Evolutionary conservation across 129 eudicot species (phyloP), one percentile per base, ranked within the genome.

Genomic region (Tagetes erecta): DNA sequence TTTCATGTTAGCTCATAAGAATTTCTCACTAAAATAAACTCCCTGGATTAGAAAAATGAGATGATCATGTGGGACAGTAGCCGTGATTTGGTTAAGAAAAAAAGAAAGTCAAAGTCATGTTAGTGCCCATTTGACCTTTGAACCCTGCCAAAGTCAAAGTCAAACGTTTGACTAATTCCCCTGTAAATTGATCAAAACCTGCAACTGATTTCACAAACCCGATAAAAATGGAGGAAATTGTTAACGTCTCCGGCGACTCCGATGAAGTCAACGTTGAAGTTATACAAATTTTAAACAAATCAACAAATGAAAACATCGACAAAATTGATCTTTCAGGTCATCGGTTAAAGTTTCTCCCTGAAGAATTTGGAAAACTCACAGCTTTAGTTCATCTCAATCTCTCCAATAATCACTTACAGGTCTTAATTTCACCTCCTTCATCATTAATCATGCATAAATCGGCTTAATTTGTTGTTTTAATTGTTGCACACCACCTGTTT

Each of bases 341-440:
- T 3, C 76, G 50, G 31, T 69, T 85, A 38, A 79, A 58, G 67
- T 76, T 79, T 76, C 60, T 82, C 13, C 89, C 86, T 0, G 84
- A 85, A 63, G 78, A 79, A 38, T 76, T 85, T 36, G 81, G 84
- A 45, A 82, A 73, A 44, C 80, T 85, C 59, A 44, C 72, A 30
- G 44, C 51, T 37, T 55, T 85, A 77, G 12, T 51, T 65, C 67
- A 55, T 68, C 90, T 86, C 63, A 73, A 86, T 83, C 84, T 86
- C 64, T 86, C 90, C 52, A 77, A 73, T 40, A 86, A 86, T 70
- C 87, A 82, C 11, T 74, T 86, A 37, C 77, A 86, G 90, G 90
- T 82, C 30, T 33, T 39, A 1, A 63, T 40, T 66, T 31, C 46
- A 41, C 46, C 27, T 20, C 27, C 27, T 20, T 20, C 27, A 20